phyloP scores from a whole-genome alignment of 2,329 filamentous ascomycete species.

The Phialocephala subalpina region DNA sequence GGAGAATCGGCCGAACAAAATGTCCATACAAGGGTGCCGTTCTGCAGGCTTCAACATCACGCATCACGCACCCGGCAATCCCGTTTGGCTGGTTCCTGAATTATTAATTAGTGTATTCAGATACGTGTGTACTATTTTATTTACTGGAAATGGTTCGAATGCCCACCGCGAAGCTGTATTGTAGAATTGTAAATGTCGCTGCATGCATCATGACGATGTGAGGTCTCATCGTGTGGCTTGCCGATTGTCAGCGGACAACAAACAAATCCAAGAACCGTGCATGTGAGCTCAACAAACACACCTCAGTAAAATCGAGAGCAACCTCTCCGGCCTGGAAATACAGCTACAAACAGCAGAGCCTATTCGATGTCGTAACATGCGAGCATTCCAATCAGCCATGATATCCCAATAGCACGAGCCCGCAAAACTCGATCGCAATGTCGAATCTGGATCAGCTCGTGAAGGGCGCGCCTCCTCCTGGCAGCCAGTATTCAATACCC shows the following conservation, averaged over 20 bases:
- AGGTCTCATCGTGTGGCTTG: not conserved
- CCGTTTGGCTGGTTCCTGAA: not conserved
- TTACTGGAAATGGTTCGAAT: not conserved
- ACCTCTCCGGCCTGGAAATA: not conserved
- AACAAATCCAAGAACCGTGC: not conserved
- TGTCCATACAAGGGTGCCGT: slow-evolving; percentile 9
- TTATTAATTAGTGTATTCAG: not conserved
- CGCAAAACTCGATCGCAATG: slow-evolving; percentile 36
- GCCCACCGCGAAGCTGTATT: not conserved
- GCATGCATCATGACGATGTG: slow-evolving; percentile 3
- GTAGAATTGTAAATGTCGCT: not conserved
- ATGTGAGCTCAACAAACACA: slow-evolving; percentile 9
- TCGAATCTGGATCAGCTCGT: slow-evolving; percentile 77
- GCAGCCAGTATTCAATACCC: slow-evolving; percentile 47
- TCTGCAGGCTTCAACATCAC: not conserved
- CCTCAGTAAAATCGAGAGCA: not conserved
- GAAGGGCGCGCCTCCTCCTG: slow-evolving; percentile 82
- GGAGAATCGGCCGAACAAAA: slow-evolving; percentile 21
- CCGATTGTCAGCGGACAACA: slow-evolving; percentile 8
- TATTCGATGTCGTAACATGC: not conserved
- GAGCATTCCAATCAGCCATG: slow-evolving; percentile 13
- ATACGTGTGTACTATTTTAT: not conserved
- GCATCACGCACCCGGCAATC: not conserved
- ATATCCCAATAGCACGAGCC: slow-evolving; percentile 30
- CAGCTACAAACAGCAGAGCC: not conserved